Base-by-base conservation (phyloP, 75 land plant species). In the Sequoiadendron giganteum region DNA sequence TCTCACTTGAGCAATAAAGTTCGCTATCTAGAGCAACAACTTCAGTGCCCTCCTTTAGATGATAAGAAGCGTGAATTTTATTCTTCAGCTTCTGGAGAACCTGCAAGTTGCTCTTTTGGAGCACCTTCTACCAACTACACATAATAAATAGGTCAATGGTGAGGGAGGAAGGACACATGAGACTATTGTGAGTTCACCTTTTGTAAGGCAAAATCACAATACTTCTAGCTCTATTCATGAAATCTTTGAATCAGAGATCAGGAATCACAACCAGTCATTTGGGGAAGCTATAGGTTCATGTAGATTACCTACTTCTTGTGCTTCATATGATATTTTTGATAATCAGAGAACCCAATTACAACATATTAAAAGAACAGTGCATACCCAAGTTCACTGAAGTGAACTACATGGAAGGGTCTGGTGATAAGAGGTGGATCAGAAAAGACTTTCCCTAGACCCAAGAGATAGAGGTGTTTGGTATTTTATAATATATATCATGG, bases 361-460 rank as follows among this genome's bases (percentile, higher is more conserved):
- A n/a, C 89, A 86, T 85, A 39, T 85, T 13, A 25, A 92, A 94
- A 54, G 95, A 95, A 88, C 79, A 82, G 81, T 93, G 68, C 86
- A 76, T 89, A 52, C 92, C 94, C 16, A 93, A 90, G 88, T 80
- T 88, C 73, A 52, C 90, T 78, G 92, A 96, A 39, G 91, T 97
- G 14, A 97, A 93, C 75, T 98, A 95, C 58, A 93, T 86, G 90
- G 99, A 96, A 88, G 99, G 97, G 19, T 95, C 95, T 83, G 83
- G 61, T 55, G 98, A 96, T 89, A 90, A 91, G 82, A 93, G 86
- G 85, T 98, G 98, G 96, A 93, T 92, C 54, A 90, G 91, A 73
- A n/a, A 87, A 77, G 91, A 95, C 81, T 98, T 98, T 68, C 93
- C 95, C 21, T 98, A 98, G 99, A 92, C 95, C 83, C 92, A 87